Evolutionary conservation across 805 yeast genomes (phyloP).

Genomic region (Saccharomycopsis schoenii): DNA sequence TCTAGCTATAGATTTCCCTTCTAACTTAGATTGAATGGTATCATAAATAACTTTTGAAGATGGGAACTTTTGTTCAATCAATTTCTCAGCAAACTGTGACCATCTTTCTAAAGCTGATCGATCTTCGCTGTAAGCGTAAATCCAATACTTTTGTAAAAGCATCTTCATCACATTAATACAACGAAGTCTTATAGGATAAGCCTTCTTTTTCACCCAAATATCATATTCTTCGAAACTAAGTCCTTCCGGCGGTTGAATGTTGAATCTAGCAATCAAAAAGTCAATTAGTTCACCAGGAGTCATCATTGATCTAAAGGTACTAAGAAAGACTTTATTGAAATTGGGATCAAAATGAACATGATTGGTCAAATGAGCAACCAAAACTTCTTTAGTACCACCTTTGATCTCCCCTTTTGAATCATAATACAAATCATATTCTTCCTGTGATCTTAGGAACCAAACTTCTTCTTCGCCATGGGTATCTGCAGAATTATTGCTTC

Average conservation of each 20-base stretch:
- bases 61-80: conserved; percentile 33
- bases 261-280: conserved; percentile 53
- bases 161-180: conserved; percentile 58
- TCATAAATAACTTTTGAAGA: conserved; percentile 33
- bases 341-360: conserved; percentile 53
- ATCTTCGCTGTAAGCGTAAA: conserved; percentile 41
- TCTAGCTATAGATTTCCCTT: conserved; percentile 2
- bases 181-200: conserved; percentile 53
- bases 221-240: conserved; percentile 73
- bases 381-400: conserved; percentile 75
- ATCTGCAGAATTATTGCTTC: conserved; percentile 12
- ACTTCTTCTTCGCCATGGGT: conserved; percentile 34
- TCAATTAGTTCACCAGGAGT: conserved; percentile 53
- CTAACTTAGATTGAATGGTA: conserved; percentile 29
- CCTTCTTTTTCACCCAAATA: conserved; percentile 64
- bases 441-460: conserved; percentile 66
- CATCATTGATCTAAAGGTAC: conserved; percentile 70
- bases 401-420: conserved; percentile 64
- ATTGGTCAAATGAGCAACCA: conserved; percentile 72
- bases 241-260: conserved; percentile 77
- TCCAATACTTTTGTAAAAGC: conserved; percentile 64
- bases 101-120: conserved; percentile 30
- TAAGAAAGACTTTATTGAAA: conserved; percentile 59
- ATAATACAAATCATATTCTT: conserved; percentile 45
- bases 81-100: conserved; percentile 31